Conservation (phyloP, 495 filamentous ascomycete species). For the Penicillium taxi region DNA sequence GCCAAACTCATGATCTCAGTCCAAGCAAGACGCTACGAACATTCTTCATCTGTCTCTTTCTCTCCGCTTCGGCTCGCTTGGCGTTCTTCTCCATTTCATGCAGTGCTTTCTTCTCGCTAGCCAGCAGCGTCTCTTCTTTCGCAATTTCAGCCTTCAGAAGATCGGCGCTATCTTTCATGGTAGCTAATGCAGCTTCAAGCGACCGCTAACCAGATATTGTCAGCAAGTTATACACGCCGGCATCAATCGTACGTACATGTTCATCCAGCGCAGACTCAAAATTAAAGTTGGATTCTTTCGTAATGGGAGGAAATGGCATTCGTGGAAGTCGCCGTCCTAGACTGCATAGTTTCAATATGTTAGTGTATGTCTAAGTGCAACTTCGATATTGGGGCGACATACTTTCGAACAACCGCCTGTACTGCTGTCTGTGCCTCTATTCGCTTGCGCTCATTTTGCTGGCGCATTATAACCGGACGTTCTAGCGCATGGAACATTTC, state of each 20-base stretch:
- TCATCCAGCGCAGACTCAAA: constrained; percentile 52
- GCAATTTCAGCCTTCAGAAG: constrained; percentile 47
- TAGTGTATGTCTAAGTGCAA: not conserved
- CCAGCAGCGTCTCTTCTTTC: constrained; percentile 45
- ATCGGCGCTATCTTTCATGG: constrained; percentile 45
- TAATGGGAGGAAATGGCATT: constrained; percentile 53
- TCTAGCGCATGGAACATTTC: constrained; percentile 47
- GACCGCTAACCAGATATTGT: constrained; percentile 27
- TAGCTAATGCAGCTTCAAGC: constrained; percentile 46
- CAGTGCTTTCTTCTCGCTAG: constrained; percentile 40
- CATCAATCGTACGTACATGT: constrained; percentile 32
- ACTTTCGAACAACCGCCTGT: constrained; percentile 42
- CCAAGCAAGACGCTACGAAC: constrained; percentile 16
- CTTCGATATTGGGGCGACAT: constrained; percentile 1
- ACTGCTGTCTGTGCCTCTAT: constrained; percentile 49
- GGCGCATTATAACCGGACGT: constrained; percentile 46
- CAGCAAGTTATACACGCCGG: constrained; percentile 1
- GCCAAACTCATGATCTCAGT: not conserved
- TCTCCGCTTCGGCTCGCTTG: constrained; percentile 37
- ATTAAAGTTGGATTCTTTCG: constrained; percentile 51
- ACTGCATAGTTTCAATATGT: constrained; percentile 13
- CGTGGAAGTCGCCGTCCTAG: constrained; percentile 44
- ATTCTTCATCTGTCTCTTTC: constrained; percentile 41
- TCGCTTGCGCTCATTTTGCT: constrained; percentile 47
- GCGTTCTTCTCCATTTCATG: constrained; percentile 49